phyloP scores from a whole-genome alignment of 2,329 filamentous ascomycete species.

The Pseudonectria foliicola region DNA sequence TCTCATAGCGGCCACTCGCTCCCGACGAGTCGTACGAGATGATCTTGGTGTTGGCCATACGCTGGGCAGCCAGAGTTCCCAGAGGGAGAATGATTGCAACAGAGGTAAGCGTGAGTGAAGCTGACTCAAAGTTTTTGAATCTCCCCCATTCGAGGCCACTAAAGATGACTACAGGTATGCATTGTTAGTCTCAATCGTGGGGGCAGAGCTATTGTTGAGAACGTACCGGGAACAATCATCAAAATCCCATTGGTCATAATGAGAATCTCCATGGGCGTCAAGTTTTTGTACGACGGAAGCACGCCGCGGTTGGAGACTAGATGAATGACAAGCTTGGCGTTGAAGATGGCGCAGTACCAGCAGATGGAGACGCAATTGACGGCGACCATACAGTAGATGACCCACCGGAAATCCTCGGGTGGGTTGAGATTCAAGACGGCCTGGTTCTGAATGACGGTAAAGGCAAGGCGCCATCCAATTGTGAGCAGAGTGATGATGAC shows the following conservation, averaged over 20 bases:
- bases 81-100: slow-evolving; percentile 46
- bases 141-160: slow-evolving; percentile 38
- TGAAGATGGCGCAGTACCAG: slow-evolving; percentile 52
- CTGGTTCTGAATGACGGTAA: slow-evolving; percentile 30
- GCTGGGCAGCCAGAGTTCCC: slow-evolving; percentile 45
- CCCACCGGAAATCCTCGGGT: slow-evolving; percentile 25
- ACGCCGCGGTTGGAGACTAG: slow-evolving; percentile 40
- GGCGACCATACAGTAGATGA: slow-evolving; percentile 32
- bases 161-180: slow-evolving; percentile 37
- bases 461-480: slow-evolving; percentile 26
- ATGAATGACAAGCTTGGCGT: slow-evolving; percentile 42
- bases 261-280: slow-evolving; percentile 48
- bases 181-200: slow-evolving; percentile 1
- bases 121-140: slow-evolving; percentile 40
- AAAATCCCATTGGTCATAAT: slow-evolving; percentile 49
- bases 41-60: slow-evolving; percentile 26
- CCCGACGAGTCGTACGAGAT: slow-evolving; percentile 11
- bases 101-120: slow-evolving; percentile 41
- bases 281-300: slow-evolving; percentile 32
- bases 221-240: slow-evolving; percentile 49
- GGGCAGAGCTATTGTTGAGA: background rate
- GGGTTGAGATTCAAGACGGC: slow-evolving; percentile 20
- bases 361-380: slow-evolving; percentile 35
- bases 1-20: slow-evolving; percentile 11
- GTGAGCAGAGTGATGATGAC: slow-evolving; percentile 26